phyloP scores from a whole-genome alignment of 768 basidiomycete genomes.

The Tylopilus cervinicoccineus region DNA sequence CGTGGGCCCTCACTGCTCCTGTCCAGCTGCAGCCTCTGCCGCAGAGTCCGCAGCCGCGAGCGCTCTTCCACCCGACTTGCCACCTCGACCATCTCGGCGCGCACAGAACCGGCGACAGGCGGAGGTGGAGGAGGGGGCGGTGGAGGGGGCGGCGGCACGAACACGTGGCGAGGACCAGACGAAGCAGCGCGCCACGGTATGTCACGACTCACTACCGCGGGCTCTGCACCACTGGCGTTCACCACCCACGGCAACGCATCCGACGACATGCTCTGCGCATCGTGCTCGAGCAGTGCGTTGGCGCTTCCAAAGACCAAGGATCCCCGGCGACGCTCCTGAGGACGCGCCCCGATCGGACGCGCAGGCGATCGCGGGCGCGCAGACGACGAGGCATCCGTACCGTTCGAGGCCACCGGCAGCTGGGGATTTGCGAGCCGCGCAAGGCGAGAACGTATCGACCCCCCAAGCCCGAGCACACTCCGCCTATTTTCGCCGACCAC shows the following conservation, averaged over 20 bases:
- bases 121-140: background rate
- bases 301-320: constrained; percentile 5
- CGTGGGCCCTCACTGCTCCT: constrained; percentile 18
- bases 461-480: constrained; percentile 19
- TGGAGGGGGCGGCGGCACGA: background rate
- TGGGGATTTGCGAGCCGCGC: constrained; percentile 22
- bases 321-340: constrained; percentile 15
- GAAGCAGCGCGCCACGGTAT: constrained; percentile 21
- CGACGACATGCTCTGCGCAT: background rate
- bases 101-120: background rate
- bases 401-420: constrained; percentile 6
- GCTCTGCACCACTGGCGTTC: constrained; percentile 2
- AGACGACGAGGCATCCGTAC: constrained; percentile 2
- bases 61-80: constrained; percentile 18
- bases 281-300: constrained; percentile 10
- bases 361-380: constrained; percentile 22
- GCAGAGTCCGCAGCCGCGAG: constrained; percentile 21
- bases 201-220: constrained; percentile 7
- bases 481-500: constrained; percentile 16
- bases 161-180: constrained; percentile 13
- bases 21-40: constrained; percentile 30
- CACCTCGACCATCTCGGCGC: constrained; percentile 3
- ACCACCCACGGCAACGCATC: constrained; percentile 11
- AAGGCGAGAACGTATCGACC: constrained; percentile 25
- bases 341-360: constrained; percentile 24